Conservation (phyloP, 495 filamentous ascomycete genomes). For the Astrothelium macrocarpum region DNA sequence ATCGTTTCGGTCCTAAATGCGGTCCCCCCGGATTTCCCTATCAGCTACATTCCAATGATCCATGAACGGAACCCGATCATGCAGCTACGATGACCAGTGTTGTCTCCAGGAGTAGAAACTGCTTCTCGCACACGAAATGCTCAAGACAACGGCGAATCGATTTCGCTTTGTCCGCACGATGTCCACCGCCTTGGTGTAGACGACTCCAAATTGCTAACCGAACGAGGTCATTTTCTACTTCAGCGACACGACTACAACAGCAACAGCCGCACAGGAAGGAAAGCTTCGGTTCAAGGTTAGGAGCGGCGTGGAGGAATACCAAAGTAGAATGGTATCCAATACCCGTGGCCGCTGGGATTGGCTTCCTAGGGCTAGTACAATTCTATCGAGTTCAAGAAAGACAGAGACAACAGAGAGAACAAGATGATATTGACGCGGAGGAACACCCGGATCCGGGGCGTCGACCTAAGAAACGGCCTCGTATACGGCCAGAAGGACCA, state of each 20-base stretch:
- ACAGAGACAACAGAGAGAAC: conserved; percentile 45
- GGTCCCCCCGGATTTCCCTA: background rate
- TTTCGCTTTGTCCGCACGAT: background rate
- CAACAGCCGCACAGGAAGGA: conserved; percentile 36
- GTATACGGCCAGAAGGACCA: conserved; percentile 75
- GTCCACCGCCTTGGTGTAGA: background rate
- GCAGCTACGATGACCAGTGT: background rate
- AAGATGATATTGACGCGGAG: conserved; percentile 44
- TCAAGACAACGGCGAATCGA: background rate
- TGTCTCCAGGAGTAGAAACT: background rate
- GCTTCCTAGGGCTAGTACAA: conserved; percentile 72
- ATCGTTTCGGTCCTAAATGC: background rate
- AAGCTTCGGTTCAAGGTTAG: conserved; percentile 54
- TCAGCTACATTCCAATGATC: background rate
- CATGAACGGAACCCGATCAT: background rate
- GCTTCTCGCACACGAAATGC: too few species aligned
- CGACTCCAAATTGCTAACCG: background rate
- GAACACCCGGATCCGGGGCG: conserved; percentile 43
- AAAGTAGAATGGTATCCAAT: conserved; percentile 95
- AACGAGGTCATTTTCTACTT: background rate
- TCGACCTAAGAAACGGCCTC: conserved; percentile 14
- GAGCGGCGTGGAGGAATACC: conserved; percentile 56
- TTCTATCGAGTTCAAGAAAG: conserved; percentile 58
- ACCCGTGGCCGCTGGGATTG: conserved; percentile 80
- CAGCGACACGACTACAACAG: background rate